Percentiles rank a stretch among this genome's conserved stretches.
phyloP scores from a whole-genome alignment of 192 early-diverging fungal species.

The Obelidium mucronatum region DNA sequence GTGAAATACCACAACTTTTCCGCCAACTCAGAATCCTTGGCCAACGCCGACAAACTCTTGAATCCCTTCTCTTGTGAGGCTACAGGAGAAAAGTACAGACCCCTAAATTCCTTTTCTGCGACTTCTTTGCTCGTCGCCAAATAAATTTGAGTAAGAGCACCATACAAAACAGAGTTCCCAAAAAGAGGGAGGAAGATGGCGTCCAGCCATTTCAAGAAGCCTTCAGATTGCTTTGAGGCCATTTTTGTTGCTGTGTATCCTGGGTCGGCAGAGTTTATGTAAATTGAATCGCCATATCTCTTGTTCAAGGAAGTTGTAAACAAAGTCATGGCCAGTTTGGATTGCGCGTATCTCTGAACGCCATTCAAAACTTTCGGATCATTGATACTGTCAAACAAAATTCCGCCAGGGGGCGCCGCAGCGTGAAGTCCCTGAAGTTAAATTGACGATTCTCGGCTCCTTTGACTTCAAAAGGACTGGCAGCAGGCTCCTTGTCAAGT shows the following conservation, averaged over 20 bases:
- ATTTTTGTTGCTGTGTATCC: no score
- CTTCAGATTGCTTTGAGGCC: no score
- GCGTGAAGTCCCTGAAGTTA: conserved; percentile 31
- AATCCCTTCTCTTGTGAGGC: no score
- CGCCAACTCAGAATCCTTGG: neutral
- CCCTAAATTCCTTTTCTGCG: no score
- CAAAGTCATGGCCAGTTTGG: neutral
- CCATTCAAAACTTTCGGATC: neutral
- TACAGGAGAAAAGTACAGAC: no score
- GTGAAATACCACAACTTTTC: conserved; percentile 4
- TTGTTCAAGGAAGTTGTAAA: conserved; percentile 28
- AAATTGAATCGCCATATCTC: conserved; percentile 23
- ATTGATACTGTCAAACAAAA: conserved; percentile 30
- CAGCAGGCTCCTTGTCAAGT: conserved; percentile 36
- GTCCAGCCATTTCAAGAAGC: no score
- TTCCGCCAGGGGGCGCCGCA: conserved; percentile 4
- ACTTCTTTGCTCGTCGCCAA: no score
- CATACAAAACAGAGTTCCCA: no score
- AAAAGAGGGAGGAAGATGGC: no score
- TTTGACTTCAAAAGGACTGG: conserved; percentile 28
- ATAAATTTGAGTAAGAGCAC: no score
- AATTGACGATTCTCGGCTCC: conserved; percentile 34
- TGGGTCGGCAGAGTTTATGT: conserved; percentile 58
- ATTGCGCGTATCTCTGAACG: neutral
- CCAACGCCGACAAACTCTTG: neutral